These are phyloP conservation scores for Lepidium africanum DNA, from an alignment of 345 rosid species.

Conservation along the genomic window DNA sequence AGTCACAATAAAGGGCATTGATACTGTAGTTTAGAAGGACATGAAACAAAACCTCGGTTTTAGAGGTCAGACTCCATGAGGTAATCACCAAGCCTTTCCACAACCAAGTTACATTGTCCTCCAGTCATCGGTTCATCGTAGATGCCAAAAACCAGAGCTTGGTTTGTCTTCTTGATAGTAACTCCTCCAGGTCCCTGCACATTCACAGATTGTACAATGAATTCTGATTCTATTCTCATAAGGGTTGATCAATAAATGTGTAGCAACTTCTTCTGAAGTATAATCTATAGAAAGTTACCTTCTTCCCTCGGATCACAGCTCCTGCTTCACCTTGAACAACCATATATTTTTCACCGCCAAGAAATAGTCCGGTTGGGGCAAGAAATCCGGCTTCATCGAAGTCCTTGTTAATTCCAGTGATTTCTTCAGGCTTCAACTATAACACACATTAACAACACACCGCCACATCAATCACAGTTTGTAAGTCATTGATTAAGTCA, in stretches of 20 bases:
- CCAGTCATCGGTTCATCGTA: constrained; percentile 33
- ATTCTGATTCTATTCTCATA: neutral
- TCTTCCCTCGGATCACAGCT: constrained; percentile 84
- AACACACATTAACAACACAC: constrained; percentile 12
- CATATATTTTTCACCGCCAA: constrained; percentile 78
- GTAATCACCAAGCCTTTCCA: constrained; percentile 54
- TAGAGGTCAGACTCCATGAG: constrained; percentile 64
- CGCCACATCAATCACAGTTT: neutral
- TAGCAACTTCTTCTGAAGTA: neutral
- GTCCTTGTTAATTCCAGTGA: constrained; percentile 43
- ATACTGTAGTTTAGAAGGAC: neutral
- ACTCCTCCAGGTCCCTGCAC: constrained; percentile 73
- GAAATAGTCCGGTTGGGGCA: constrained; percentile 68
- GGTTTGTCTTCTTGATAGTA: constrained; percentile 64
- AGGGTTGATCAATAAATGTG: neutral
- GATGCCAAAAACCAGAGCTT: constrained; percentile 29
- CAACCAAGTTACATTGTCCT: constrained; percentile 33
- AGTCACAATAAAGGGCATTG: constrained; percentile 9
- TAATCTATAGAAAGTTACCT: constrained; percentile 35
- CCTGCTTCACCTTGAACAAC: constrained; percentile 82
- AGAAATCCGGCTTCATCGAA: constrained; percentile 65
- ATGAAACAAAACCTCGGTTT: neutral
- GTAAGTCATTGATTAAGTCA: neutral
- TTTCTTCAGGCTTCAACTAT: constrained; percentile 60
- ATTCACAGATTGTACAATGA: neutral